phyloP scores from a whole-genome alignment of 805 yeast genomes.

The Nakazawaea ambrosiae region DNA sequence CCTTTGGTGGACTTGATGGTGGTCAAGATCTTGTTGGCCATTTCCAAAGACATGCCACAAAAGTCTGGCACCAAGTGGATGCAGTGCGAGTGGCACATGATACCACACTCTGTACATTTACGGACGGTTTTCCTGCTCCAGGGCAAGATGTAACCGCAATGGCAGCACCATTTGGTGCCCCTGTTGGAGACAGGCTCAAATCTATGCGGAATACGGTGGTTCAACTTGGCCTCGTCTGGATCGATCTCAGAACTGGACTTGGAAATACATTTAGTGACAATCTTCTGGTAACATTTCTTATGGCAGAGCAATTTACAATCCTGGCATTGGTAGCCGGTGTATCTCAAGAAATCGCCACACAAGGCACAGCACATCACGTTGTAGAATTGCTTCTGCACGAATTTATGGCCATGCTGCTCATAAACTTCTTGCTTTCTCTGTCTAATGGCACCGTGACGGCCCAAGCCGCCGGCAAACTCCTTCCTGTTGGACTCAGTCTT shows the following conservation, averaged over 20 bases:
- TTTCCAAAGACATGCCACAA: constrained; percentile 98
- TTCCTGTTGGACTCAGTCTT: constrained; percentile 48
- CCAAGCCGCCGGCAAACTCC: constrained; percentile 56
- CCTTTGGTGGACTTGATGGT: constrained; percentile 71
- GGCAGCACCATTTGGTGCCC: constrained; percentile 99
- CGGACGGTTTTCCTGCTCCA: constrained; percentile 91
- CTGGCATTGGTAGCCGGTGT: constrained; percentile 82
- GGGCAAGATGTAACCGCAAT: constrained; percentile 94
- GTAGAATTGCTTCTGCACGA: constrained; percentile 91
- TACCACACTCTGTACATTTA: constrained; percentile 89
- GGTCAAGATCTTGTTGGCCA: constrained; percentile 81
- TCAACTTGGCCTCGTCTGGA: constrained; percentile 72
- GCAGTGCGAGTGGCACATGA: constrained; percentile 90
- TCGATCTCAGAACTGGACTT: constrained; percentile 64
- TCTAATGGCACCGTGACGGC: constrained; percentile 97
- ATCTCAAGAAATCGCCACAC: constrained; percentile 90
- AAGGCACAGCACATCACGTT: constrained; percentile 96
- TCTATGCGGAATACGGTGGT: constrained; percentile 95
- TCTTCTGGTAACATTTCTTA: constrained; percentile 72
- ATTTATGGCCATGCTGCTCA: constrained; percentile 96
- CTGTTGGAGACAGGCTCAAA: constrained; percentile 88
- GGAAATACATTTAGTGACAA: constrained; percentile 78
- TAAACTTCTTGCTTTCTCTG: constrained; percentile 86
- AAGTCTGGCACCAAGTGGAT: constrained; percentile 95
- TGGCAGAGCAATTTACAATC: constrained; percentile 79